phyloP scores from a whole-genome alignment of 106 monocot species.

The Narthecium ossifragum region DNA sequence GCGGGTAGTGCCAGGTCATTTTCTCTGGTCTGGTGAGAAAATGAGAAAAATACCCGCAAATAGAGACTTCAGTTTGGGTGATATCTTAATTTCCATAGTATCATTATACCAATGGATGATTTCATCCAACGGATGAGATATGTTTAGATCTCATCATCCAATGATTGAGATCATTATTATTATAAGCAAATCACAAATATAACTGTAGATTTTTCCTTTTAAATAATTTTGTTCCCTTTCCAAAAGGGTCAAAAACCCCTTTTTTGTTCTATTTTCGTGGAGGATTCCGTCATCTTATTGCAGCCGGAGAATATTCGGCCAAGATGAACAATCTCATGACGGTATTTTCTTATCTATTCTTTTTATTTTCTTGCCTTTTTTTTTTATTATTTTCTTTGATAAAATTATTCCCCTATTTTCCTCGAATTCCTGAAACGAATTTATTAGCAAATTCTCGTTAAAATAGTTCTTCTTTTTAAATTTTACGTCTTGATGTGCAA shows the following conservation, averaged over 20 bases:
- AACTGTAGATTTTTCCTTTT: neutral
- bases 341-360: conserved; percentile 3
- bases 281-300: neutral
- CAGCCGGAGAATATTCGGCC: neutral
- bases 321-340: conserved; percentile 43
- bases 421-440: no score
- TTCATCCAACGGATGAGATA: no score
- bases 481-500: neutral
- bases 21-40: neutral
- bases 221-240: no score
- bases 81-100: no score
- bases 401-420: neutral
- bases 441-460: neutral
- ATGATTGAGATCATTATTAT: no score
- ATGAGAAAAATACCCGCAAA: no score
- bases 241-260: neutral
- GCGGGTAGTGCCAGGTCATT: conserved; percentile 7
- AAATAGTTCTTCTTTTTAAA: neutral
- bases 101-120: no score
- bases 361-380: neutral
- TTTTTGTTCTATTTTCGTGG: neutral
- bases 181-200: no score
- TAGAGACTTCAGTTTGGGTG: no score
- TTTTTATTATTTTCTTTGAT: neutral
- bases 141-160: no score